Evolutionary conservation across 345 rosid genomes (phyloP).

Genomic region (Brassica napus): DNA sequence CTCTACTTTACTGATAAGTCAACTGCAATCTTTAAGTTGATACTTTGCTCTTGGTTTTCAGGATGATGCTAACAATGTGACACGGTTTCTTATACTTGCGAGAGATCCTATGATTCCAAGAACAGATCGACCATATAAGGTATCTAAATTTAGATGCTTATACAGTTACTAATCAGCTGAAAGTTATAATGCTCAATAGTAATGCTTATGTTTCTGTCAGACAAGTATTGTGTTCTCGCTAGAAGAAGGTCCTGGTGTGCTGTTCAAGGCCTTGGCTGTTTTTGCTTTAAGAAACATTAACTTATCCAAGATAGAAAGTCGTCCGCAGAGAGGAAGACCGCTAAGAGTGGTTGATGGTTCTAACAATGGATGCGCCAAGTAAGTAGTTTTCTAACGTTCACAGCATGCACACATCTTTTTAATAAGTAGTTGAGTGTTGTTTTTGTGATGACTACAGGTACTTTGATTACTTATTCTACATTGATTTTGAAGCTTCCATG

Average conservation of each 20-base stretch:
- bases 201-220: slow-evolving; percentile 43
- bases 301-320: slow-evolving; percentile 92
- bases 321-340: slow-evolving; percentile 74
- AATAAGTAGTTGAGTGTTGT: slow-evolving; percentile 20
- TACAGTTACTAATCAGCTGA: neutral
- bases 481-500: slow-evolving; percentile 95
- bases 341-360: slow-evolving; percentile 79
- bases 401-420: neutral
- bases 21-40: neutral
- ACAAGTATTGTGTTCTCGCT: slow-evolving; percentile 91
- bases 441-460: slow-evolving; percentile 57
- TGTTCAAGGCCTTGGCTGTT: slow-evolving; percentile 89
- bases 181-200: slow-evolving; percentile 4
- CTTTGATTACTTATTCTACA: slow-evolving; percentile 87
- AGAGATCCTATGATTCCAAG: slow-evolving; percentile 88
- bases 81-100: slow-evolving; percentile 85
- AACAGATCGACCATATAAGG: slow-evolving; percentile 71
- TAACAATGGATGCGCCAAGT: slow-evolving; percentile 78
- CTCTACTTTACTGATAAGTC: slow-evolving; percentile 3
- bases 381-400: slow-evolving; percentile 34
- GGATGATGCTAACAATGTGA: slow-evolving; percentile 76
- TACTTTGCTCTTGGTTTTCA: slow-evolving; percentile 35
- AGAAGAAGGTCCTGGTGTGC: slow-evolving; percentile 93
- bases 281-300: slow-evolving; percentile 81
- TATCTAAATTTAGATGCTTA: slow-evolving; percentile 23